Percentiles rank a stretch among this genome's conserved stretches.
phyloP scores from a whole-genome alignment of 106 monocot genomes.

The Acorus calamus region DNA sequence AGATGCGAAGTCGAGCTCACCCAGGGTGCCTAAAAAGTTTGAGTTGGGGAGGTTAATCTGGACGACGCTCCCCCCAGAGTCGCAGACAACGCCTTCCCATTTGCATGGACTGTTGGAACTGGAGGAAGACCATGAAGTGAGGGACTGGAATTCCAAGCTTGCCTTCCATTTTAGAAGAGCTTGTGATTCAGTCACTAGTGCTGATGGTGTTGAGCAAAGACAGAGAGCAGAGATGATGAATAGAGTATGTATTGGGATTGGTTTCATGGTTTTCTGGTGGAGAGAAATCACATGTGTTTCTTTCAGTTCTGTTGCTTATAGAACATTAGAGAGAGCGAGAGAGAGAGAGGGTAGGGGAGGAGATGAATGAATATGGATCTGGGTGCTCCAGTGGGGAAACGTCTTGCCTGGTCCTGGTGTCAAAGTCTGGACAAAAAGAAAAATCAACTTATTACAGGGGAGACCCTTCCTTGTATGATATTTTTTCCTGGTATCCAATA shows the following conservation, averaged over 20 bases:
- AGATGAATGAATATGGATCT: too few relatives aligned
- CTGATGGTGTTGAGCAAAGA: neutral
- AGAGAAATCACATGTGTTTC: too few relatives aligned
- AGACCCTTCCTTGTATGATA: too few relatives aligned
- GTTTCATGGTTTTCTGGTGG: too few relatives aligned
- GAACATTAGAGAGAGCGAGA: too few relatives aligned
- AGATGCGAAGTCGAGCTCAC: slow-evolving; percentile 4
- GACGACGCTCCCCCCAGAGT: slow-evolving; percentile 25
- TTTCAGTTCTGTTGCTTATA: too few relatives aligned
- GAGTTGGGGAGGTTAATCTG: slow-evolving; percentile 12
- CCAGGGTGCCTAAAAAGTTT: neutral
- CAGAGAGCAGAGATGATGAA: slow-evolving; percentile 4
- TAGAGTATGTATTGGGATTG: neutral
- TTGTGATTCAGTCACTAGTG: slow-evolving; percentile 21
- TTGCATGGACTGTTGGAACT: slow-evolving; percentile 23
- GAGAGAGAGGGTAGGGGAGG: too few relatives aligned
- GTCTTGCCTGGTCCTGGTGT: too few relatives aligned
- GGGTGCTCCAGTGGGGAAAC: too few relatives aligned
- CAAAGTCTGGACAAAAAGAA: too few relatives aligned
- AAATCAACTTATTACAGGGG: too few relatives aligned
- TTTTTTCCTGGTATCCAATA: too few relatives aligned
- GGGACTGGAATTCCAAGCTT: slow-evolving; percentile 15
- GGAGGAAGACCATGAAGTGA: slow-evolving; percentile 27
- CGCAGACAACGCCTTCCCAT: slow-evolving; percentile 47
- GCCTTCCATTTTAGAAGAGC: slow-evolving; percentile 54